A percentile compares a stretch with the other conserved stretches of the same genome.
Evolutionary conservation across 768 basidiomycete species (phyloP).

Genomic region (Auricularia sp.): DNA sequence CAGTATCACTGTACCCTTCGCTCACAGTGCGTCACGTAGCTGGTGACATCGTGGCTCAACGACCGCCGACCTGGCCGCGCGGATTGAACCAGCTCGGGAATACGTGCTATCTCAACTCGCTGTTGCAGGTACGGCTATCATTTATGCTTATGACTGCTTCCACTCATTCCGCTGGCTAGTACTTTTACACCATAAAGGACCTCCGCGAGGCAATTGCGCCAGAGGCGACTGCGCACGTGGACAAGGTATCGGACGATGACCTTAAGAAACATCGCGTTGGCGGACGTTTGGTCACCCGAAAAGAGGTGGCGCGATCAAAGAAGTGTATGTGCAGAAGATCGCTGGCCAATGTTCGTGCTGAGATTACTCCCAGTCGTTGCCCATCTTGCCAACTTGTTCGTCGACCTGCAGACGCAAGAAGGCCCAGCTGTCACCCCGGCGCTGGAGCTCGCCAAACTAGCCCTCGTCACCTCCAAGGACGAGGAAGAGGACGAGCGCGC

Average conservation of each 20-base stretch:
- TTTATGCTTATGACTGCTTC: background rate
- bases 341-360: background rate
- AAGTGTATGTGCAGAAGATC: slow-evolving; percentile 47
- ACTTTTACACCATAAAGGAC: slow-evolving; percentile 93
- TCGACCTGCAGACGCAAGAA: slow-evolving; percentile 57
- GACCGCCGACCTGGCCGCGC: slow-evolving; percentile 60
- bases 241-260: slow-evolving; percentile 71
- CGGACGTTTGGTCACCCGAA: slow-evolving; percentile 67
- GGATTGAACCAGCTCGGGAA: slow-evolving; percentile 85
- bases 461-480: slow-evolving; percentile 80
- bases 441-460: slow-evolving; percentile 81
- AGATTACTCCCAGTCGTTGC: slow-evolving; percentile 48
- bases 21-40: slow-evolving; percentile 28
- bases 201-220: slow-evolving; percentile 62
- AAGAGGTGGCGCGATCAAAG: slow-evolving; percentile 74
- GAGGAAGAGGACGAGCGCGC: slow-evolving; percentile 67
- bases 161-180: slow-evolving; percentile 33
- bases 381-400: slow-evolving; percentile 72
- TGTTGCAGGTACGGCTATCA: slow-evolving; percentile 45
- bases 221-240: slow-evolving; percentile 48
- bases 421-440: slow-evolving; percentile 67
- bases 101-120: slow-evolving; percentile 78
- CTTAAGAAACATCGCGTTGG: slow-evolving; percentile 78
- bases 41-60: slow-evolving; percentile 47
- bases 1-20: background rate